A percentile compares a stretch with the other conserved stretches of the same genome.
phyloP scores from a whole-genome alignment of 2,329 filamentous ascomycete species.

The Trichophaea hybrida region DNA sequence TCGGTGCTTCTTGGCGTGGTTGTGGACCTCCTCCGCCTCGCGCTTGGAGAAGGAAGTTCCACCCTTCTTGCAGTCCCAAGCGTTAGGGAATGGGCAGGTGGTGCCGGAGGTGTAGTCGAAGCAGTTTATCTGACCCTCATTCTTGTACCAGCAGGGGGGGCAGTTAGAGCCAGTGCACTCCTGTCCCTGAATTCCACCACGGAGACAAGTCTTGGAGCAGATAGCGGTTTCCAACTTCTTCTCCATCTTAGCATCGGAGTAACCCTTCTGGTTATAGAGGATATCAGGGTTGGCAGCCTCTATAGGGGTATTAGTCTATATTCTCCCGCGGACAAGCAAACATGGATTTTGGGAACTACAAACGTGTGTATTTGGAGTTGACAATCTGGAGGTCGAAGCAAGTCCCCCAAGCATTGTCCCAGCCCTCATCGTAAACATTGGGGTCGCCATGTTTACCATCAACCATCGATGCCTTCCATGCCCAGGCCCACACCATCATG shows the following conservation, averaged over 20 bases:
- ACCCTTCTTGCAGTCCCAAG: constrained; percentile 17
- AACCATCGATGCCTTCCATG: neutral
- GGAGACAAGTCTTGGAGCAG: constrained; percentile 9
- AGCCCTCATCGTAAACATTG: constrained; percentile 1
- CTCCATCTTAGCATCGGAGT: neutral
- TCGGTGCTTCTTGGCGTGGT: neutral
- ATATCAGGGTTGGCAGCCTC: constrained; percentile 5
- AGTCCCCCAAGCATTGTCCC: constrained; percentile 1
- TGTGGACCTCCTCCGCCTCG: neutral
- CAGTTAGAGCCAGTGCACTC: constrained; percentile 11
- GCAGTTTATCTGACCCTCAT: constrained; percentile 8
- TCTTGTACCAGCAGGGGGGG: constrained; percentile 18
- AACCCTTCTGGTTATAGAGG: neutral
- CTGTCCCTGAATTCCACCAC: constrained; percentile 13
- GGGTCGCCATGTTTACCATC: neutral
- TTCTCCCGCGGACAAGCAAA: neutral
- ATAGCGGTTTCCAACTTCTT: neutral
- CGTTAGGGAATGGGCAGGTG: constrained; percentile 19
- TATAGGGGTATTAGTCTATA: constrained; percentile 1
- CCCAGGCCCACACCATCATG: constrained; percentile 20
- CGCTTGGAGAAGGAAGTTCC: neutral
- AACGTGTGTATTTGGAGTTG: constrained; percentile 11
- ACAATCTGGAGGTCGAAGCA: constrained; percentile 21
- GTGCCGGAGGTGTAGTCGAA: constrained; percentile 14
- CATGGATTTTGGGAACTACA: neutral